Conservation (phyloP, 1,284 basidiomycete species). For the Tilletia indica region DNA sequence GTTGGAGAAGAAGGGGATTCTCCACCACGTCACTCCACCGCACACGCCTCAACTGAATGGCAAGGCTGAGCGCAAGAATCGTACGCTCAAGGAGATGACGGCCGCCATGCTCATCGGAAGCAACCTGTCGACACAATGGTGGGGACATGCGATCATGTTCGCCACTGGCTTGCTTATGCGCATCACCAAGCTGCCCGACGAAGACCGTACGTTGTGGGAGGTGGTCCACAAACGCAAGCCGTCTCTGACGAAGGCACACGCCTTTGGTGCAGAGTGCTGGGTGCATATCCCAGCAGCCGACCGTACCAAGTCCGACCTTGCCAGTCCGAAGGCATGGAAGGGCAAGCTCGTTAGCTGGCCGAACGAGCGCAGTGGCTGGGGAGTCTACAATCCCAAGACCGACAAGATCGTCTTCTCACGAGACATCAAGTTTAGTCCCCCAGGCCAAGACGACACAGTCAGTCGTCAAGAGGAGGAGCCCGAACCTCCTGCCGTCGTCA, state of each 20-base stretch:
- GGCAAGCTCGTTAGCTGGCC: too few species aligned
- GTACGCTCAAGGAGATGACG: conserved; percentile 1
- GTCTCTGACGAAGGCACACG: background rate
- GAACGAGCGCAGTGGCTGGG: background rate
- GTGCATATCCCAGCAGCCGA: background rate
- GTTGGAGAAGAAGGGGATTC: background rate
- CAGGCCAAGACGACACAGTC: background rate
- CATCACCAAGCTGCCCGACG: background rate
- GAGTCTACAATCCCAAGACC: background rate
- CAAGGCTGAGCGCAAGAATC: conserved; percentile 14
- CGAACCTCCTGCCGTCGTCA: background rate
- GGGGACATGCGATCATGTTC: conserved; percentile 5
- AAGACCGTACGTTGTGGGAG: background rate
- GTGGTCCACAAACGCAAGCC: conserved; percentile 1
- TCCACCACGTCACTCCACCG: conserved; percentile 15
- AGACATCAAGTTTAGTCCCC: background rate
- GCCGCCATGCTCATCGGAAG: conserved; percentile 4
- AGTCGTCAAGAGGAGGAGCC: background rate
- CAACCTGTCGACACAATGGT: background rate
- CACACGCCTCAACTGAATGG: conserved; percentile 20
- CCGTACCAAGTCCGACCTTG: conserved; percentile 1
- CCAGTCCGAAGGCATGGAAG: background rate
- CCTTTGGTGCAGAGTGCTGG: background rate
- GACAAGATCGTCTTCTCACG: background rate
- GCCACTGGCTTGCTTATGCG: background rate